Evolutionary conservation across 2,329 filamentous ascomycete genomes (phyloP).

Genomic region (Metarhizium sp.): DNA sequence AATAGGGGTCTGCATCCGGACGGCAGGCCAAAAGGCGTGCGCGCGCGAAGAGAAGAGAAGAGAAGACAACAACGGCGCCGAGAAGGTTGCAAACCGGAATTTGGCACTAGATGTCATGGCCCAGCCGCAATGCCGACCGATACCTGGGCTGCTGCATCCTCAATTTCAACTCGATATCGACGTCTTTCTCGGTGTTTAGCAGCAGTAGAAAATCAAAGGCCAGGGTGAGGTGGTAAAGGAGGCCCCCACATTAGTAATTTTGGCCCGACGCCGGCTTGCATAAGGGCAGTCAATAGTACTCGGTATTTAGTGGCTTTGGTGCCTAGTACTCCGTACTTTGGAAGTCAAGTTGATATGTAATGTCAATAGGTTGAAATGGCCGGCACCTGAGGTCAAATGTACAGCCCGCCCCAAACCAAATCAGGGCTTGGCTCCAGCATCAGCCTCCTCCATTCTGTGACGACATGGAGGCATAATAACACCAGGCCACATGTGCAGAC

Average conservation of each 20-base stretch:
- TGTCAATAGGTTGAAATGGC: too few species aligned
- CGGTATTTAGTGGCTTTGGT: too few species aligned
- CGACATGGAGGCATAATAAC: too few species aligned
- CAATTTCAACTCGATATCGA: not conserved
- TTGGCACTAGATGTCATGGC: not conserved
- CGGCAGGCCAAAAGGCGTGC: slow-evolving; percentile 10
- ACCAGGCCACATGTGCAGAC: too few species aligned
- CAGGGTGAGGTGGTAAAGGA: not conserved
- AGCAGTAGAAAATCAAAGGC: not conserved
- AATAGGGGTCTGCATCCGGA: slow-evolving; percentile 21
- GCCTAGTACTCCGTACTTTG: too few species aligned
- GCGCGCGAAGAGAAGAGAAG: not conserved
- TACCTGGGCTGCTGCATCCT: not conserved
- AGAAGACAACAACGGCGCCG: not conserved
- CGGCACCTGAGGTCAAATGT: too few species aligned
- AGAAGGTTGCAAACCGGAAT: not conserved
- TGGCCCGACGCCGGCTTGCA: not conserved
- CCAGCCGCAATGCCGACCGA: not conserved
- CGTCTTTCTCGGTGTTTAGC: not conserved
- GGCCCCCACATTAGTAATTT: not conserved
- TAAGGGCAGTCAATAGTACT: too few species aligned
- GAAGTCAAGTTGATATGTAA: too few species aligned
- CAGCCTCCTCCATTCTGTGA: too few species aligned
- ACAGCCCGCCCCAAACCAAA: too few species aligned
- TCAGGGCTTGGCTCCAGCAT: too few species aligned